Conservation (phyloP, 1,284 basidiomycete species). For the Wallemia hederae region DNA sequence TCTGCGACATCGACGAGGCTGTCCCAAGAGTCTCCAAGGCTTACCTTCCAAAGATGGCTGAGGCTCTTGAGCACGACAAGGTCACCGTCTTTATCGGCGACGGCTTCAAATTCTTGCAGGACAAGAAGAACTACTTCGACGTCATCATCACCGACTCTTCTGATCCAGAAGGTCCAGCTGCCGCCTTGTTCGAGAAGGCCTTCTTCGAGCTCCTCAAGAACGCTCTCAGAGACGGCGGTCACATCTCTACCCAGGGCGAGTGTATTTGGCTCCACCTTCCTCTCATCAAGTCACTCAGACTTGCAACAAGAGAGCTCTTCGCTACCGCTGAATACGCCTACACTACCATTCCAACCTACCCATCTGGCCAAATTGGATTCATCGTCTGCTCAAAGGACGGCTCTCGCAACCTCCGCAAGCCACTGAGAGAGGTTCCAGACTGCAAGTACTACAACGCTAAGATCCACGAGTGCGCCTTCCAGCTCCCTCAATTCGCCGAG, state of each 20-base stretch:
- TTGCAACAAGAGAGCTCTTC: constrained; percentile 50
- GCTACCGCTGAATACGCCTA: constrained; percentile 67
- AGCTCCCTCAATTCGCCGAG: constrained; percentile 71
- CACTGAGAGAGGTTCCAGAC: constrained; percentile 33
- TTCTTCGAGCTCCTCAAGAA: constrained; percentile 87
- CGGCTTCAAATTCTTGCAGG: constrained; percentile 85
- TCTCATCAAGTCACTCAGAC: constrained; percentile 51
- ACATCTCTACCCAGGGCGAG: constrained; percentile 90
- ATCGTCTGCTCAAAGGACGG: constrained; percentile 60
- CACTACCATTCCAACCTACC: constrained; percentile 93
- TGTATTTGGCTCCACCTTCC: constrained; percentile 82
- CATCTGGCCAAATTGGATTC: constrained; percentile 89
- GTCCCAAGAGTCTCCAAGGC: constrained; percentile 81
- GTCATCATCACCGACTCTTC: constrained; percentile 97
- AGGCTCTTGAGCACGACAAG: constrained; percentile 49
- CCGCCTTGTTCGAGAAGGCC: constrained; percentile 79
- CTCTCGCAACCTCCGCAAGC: constrained; percentile 35
- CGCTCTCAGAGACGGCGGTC: constrained; percentile 63
- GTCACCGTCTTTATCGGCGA: constrained; percentile 79
- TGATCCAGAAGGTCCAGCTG: constrained; percentile 88
- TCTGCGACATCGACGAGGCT: constrained; percentile 98
- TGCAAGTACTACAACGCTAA: constrained; percentile 66
- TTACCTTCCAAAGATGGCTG: constrained; percentile 82
- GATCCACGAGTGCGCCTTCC: constrained; percentile 58
- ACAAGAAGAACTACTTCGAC: constrained; percentile 72